Conservation (phyloP, 768 basidiomycete species). For the Xerocomus brunneocitrinus region DNA sequence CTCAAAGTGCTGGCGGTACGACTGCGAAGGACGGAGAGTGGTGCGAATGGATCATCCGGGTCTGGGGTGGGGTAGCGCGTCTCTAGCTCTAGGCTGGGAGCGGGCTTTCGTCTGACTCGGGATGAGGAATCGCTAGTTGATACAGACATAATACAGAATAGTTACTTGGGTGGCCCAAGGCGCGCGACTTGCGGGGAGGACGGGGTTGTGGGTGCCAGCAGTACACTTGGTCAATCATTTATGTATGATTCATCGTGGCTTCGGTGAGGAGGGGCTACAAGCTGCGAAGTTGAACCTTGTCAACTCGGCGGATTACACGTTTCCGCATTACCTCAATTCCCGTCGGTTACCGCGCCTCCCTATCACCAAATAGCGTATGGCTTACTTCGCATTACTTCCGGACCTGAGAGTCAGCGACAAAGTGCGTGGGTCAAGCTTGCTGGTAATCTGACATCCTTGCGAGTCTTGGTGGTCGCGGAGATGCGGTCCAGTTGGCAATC, state of each 20-base stretch:
- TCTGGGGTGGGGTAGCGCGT: constrained; percentile 63
- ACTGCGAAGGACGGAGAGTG: constrained; percentile 60
- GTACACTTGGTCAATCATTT: constrained; percentile 16
- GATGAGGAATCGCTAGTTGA: constrained; percentile 22
- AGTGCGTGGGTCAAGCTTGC: not conserved
- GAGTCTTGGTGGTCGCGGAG: not conserved
- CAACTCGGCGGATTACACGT: constrained; percentile 14
- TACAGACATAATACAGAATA: constrained; percentile 30
- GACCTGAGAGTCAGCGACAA: constrained; percentile 6
- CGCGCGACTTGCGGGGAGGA: constrained; percentile 13
- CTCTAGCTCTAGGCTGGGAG: constrained; percentile 48
- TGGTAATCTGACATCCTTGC: not conserved
- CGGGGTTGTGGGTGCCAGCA: constrained; percentile 13
- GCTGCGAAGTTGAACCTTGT: constrained; percentile 17
- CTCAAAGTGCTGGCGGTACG: constrained; percentile 45
- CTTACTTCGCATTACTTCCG: constrained; percentile 20
- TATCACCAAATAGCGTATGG: constrained; percentile 19
- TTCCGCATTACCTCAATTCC: constrained; percentile 31
- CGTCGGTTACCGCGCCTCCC: constrained; percentile 27
- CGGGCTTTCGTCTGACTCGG: constrained; percentile 47
- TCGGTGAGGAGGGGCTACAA: constrained; percentile 28
- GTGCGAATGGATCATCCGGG: constrained; percentile 65
- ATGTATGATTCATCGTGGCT: constrained; percentile 35
- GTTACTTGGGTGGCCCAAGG: constrained; percentile 12
- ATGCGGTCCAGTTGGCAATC: constrained; percentile 5